Evolutionary conservation across 192 early-diverging fungal genomes (phyloP), one percentile per base, ranked within the genome.

Genomic region (Coemansia sp.): DNA sequence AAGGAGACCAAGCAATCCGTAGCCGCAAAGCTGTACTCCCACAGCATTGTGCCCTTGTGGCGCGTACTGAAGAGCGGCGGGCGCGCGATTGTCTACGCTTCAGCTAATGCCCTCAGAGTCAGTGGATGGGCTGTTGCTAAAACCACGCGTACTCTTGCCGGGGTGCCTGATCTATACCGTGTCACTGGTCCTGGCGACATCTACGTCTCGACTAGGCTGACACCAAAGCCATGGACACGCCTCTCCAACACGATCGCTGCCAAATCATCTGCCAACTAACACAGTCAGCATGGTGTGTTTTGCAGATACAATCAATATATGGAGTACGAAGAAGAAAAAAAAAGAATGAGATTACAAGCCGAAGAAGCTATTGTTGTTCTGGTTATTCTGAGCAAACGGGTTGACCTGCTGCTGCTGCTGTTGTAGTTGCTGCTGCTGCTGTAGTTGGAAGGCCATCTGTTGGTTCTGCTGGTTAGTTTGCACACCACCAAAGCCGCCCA

Each of bases 81-180:
- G 10, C 61, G 62, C 29, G 44, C 42, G 5, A 58, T 59, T 3
- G 46, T 53, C 4, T 70, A 74, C 27, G 71, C 71, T 0, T 74
- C 74, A 11, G 69, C 62, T 4, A 71, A 71, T 38, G 71, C 60
- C 5, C 50, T 66, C 36, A 69, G 71, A 6, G 38, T 61, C 19
- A 38, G 64, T 41, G 71, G 61, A 9, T 82, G 80, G 80, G 69
- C 75, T 3, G 71, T 62, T 0, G 65, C 68, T 27, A 73, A 74
- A 60, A 63, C 80, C 34, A 65, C 68, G 1, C 67, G 68, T 53
- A 74, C 74, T 3, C 48, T 82, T 40, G 80, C 80, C 2, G 80
- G 80, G 41, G 80, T 82, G 15, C 80, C 80, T 4, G 80, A 82
- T 51, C 80, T 82, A 38, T 82, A 77, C 56, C 80, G 80, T 36